Base-by-base conservation (phyloP, 371 early-diverging fungal species). In the Mucor racemosus region DNA sequence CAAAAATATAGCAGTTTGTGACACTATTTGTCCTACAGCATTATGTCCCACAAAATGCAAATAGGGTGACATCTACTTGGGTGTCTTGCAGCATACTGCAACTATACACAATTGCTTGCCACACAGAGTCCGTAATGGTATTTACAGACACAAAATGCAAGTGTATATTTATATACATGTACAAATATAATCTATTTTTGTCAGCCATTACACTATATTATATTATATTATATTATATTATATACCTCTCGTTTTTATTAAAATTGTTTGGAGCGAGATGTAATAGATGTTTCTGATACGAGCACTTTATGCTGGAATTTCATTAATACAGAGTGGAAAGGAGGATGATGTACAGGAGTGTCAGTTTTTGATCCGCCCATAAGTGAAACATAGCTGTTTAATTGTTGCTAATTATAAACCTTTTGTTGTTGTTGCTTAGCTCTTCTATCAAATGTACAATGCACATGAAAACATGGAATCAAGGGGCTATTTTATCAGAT, bases 61-160 rank as follows among this genome's bases (percentile, higher is more conserved):
- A 46, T 17, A 19, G 17, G 17, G 17, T 46, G 46, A 19, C 5
- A 17, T 44, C 17, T 44, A 44, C n/a, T n/a, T 8, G 44, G 9
- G n/a, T n/a, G 10, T 19, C 8, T 46, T 46, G 46, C 19, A 19
- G 9, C 17, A 8, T 4, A 6, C n/a, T 0, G n/a, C 15, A 42
- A 4, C n/a, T 11, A 40, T 10, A 46, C 19, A 46, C 9, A n/a
- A n/a, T 7, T 9, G 17, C 3, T 8, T 17, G 46, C 46, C 7
- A 46, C 46, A 46, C 46, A 46, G 46, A 46, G 46, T 1, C 9
- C 9, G 17, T 17, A 46, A 17, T 19, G 19, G 46, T 46, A 46
- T 46, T 46, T 46, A 19, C 17, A 46, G 46, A 46, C 19, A 46
- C 46, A 46, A 46, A 46, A 46, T 46, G 46, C 46, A 46, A 19